Evolutionary conservation across 2,329 filamentous ascomycete species (phyloP).

Genomic region (Penicillium sp.): DNA sequence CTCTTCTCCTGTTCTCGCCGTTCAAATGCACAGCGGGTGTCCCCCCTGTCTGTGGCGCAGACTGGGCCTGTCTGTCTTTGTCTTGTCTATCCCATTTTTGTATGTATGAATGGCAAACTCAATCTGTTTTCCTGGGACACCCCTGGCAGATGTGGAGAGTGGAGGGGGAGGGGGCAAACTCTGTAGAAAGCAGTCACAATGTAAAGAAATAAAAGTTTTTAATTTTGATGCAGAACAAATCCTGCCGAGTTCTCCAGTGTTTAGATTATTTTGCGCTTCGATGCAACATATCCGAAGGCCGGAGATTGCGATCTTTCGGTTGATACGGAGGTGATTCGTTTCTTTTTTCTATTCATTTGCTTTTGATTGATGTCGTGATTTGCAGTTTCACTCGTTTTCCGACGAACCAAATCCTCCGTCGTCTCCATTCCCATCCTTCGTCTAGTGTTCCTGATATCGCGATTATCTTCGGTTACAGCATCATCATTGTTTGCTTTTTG

Average conservation of each 20-base stretch:
- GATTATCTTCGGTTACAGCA: neutral
- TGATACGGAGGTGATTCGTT: slow-evolving; percentile 20
- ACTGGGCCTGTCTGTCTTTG: neutral
- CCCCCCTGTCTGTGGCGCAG: slow-evolving; percentile 23
- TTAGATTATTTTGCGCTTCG: slow-evolving; percentile 13
- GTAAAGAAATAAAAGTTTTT: slow-evolving; percentile 12
- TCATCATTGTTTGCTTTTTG: neutral
- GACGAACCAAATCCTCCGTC: neutral
- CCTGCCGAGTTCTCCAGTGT: slow-evolving; percentile 9
- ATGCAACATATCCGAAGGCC: slow-evolving; percentile 14
- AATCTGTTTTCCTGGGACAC: slow-evolving; percentile 18
- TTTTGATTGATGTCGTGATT: slow-evolving; percentile 12
- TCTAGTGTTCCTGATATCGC: neutral
- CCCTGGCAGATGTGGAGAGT: slow-evolving; percentile 19
- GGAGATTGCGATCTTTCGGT: slow-evolving; percentile 18
- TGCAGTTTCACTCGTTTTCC: neutral
- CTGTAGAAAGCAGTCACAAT: slow-evolving; percentile 1
- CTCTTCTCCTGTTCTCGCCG: slow-evolving; percentile 16
- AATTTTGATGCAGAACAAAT: slow-evolving; percentile 9
- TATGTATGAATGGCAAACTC: slow-evolving; percentile 15
- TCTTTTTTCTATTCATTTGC: neutral
- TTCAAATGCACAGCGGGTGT: slow-evolving; percentile 14
- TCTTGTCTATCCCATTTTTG: neutral
- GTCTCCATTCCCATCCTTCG: neutral
- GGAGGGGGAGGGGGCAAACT: neutral